Evolutionary conservation across 441 rosid genomes (phyloP).

Genomic region (Gossypium schwendimanii): DNA sequence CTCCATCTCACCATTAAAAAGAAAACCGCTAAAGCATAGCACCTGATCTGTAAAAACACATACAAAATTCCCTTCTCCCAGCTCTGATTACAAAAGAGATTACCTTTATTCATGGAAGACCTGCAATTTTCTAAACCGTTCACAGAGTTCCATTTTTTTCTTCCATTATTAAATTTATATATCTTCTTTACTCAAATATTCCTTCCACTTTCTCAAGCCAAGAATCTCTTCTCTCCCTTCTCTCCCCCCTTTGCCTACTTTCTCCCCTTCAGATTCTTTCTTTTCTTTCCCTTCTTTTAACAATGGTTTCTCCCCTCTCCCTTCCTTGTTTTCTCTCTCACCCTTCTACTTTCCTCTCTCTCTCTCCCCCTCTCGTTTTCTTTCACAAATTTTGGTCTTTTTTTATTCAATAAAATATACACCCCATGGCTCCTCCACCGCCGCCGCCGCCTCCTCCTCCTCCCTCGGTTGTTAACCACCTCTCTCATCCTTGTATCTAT

Average conservation of each 20-base stretch:
- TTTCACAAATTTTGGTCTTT: conserved; percentile 7
- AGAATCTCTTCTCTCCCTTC: conserved; percentile 52
- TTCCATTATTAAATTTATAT: not conserved
- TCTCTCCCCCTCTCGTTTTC: not conserved
- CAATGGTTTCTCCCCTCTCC: not conserved
- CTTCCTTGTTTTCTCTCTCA: not conserved
- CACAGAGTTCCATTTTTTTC: not conserved
- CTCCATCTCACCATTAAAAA: not conserved
- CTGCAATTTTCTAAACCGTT: conserved; percentile 4
- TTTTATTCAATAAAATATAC: not conserved
- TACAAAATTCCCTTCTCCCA: conserved; percentile 12
- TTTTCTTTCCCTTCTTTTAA: conserved; percentile 28
- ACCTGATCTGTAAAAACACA: not conserved
- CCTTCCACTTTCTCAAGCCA: conserved; percentile 76
- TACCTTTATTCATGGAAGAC: not conserved
- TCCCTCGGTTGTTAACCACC: conserved; percentile 38
- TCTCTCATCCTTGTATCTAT: conserved; percentile 72
- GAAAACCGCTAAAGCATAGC: not conserved
- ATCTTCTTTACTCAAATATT: conserved; percentile 13
- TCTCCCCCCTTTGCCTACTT: conserved; percentile 21
- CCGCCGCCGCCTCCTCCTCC: conserved; percentile 21
- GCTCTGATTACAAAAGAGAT: conserved; percentile 6
- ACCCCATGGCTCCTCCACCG: conserved; percentile 40
- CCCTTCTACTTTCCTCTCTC: not conserved
- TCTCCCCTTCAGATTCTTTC: conserved; percentile 34